Conservation (phyloP, 345 rosid species). For the Eutrema heterophyllum region DNA sequence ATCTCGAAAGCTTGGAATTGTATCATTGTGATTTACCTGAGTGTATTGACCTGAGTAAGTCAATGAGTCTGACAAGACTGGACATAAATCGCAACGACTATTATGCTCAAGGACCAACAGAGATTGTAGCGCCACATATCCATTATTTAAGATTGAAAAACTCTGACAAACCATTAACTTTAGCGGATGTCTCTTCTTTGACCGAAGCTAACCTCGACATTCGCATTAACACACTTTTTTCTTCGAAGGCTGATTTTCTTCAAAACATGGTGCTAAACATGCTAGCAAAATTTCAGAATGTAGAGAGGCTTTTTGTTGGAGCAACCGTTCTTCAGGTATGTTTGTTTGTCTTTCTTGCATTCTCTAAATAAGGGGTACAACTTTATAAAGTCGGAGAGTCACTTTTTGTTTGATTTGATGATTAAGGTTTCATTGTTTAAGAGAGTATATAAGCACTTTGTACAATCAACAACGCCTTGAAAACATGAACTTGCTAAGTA, state of each 20-base stretch:
- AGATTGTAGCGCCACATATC: slow-evolving; percentile 4
- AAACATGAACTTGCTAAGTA: too few species aligned
- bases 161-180: neutral
- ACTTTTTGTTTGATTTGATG: too few species aligned
- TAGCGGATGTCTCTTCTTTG: neutral
- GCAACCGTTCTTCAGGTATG: neutral
- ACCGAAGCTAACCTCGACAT: neutral
- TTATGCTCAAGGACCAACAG: neutral
- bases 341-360: neutral
- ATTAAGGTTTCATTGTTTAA: neutral
- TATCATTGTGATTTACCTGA: neutral
- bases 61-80: neutral
- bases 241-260: neutral
- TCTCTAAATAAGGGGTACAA: too few species aligned
- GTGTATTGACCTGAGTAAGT: neutral
- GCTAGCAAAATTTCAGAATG: neutral
- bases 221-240: too few species aligned
- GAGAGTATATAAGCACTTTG: too few species aligned
- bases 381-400: too few species aligned
- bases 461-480: too few species aligned
- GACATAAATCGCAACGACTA: neutral
- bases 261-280: neutral
- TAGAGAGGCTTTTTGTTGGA: neutral
- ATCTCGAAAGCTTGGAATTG: neutral
- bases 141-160: neutral